Percentiles rank a stretch among this genome's conserved stretches.
Evolutionary conservation across 2,329 filamentous ascomycete species (phyloP).

Genomic region (Malbranchea cinnamomea): DNA sequence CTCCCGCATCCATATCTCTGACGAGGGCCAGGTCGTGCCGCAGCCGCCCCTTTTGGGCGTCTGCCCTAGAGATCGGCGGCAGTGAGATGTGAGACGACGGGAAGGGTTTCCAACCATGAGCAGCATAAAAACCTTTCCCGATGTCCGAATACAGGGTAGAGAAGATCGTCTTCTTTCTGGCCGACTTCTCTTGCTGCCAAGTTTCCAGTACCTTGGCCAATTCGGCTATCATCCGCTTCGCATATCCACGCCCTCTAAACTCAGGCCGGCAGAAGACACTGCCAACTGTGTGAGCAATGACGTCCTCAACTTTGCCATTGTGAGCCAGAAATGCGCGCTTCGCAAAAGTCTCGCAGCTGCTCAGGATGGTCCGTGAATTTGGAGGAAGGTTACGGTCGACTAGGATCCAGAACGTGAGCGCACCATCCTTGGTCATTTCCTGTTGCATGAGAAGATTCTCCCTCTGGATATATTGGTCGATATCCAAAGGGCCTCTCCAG

Average conservation of each 20-base stretch:
- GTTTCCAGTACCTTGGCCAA: conserved; percentile 40
- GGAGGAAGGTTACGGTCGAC: conserved; percentile 31
- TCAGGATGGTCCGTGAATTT: conserved; percentile 33
- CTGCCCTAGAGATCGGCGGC: conserved; percentile 23
- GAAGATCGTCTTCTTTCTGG: conserved; percentile 39
- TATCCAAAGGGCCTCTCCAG: conserved; percentile 42
- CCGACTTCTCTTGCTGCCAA: conserved; percentile 34
- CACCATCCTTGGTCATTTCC: conserved; percentile 38
- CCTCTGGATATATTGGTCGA: conserved; percentile 42
- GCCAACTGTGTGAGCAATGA: conserved; percentile 54
- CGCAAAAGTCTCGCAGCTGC: conserved; percentile 42
- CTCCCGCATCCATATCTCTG: conserved; percentile 18
- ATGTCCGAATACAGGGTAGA: conserved; percentile 79
- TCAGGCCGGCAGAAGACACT: conserved; percentile 62
- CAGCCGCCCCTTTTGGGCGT: conserved; percentile 8
- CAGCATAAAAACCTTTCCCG: conserved; percentile 66
- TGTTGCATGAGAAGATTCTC: conserved; percentile 39
- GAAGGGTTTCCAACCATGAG: conserved; percentile 61
- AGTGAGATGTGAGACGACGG: conserved; percentile 59
- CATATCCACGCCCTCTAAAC: conserved; percentile 60
- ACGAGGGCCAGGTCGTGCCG: conserved; percentile 17
- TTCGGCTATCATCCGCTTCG: conserved; percentile 57
- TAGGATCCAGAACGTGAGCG: conserved; percentile 45
- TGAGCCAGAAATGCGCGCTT: conserved; percentile 30
- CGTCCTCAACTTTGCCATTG: conserved; percentile 40